phyloP scores from a whole-genome alignment of 1,284 basidiomycete genomes.

The Heliocybe sulcata region DNA sequence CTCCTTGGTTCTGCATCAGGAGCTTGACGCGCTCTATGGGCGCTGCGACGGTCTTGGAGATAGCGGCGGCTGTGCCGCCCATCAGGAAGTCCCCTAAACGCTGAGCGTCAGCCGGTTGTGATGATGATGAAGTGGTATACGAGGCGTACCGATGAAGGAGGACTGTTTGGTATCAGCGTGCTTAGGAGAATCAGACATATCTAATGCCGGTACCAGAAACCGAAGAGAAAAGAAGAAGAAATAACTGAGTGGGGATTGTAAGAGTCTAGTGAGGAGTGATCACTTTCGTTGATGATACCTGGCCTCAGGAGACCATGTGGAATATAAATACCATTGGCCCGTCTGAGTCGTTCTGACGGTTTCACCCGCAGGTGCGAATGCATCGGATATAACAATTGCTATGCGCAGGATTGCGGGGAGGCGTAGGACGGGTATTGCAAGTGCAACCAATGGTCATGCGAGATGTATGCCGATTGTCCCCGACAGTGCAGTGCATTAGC shows the following conservation, averaged over 20 bases:
- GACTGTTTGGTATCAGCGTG: neutral
- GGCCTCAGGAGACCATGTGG: no score
- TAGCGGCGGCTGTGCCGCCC: slow-evolving; percentile 43
- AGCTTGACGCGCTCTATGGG: slow-evolving; percentile 72
- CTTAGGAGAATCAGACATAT: neutral
- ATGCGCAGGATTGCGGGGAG: neutral
- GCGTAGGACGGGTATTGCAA: no score
- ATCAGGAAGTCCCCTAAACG: slow-evolving; percentile 37
- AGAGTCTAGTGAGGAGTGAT: neutral
- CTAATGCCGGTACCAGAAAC: neutral
- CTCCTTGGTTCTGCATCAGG: slow-evolving; percentile 62
- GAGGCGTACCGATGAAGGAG: neutral
- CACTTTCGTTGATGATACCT: neutral
- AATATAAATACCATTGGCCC: neutral
- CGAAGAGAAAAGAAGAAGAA: neutral
- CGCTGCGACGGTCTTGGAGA: slow-evolving; percentile 66
- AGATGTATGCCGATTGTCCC: no score
- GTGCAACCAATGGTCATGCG: no score
- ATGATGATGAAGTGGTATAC: neutral
- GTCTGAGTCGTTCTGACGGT: neutral
- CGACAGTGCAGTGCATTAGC: no score
- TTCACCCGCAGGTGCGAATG: neutral
- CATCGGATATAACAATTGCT: neutral
- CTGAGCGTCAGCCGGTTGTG: neutral
- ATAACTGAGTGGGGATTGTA: neutral